phyloP scores from a whole-genome alignment of 192 early-diverging fungal species.

The Backusella sp. region DNA sequence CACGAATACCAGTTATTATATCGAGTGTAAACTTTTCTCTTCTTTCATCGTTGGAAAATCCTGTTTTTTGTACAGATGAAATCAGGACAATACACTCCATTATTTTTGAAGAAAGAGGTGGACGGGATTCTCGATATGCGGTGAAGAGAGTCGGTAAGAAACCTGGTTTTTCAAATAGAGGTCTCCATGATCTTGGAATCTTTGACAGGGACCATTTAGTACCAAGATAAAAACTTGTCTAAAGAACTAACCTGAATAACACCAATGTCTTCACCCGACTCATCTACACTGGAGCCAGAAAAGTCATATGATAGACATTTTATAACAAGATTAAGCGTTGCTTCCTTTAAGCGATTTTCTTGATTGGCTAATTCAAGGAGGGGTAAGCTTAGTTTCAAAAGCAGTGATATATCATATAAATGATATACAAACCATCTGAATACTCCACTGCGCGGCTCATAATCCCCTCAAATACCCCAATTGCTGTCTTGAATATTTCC shows the following conservation, averaged over 20 bases:
- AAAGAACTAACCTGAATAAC: constrained; percentile 50
- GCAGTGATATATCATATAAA: too few relatives aligned
- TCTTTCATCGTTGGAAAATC: constrained; percentile 72
- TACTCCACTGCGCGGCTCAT: constrained; percentile 31
- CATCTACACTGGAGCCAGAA: constrained; percentile 71
- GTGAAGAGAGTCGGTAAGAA: constrained; percentile 76
- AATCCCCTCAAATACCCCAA: constrained; percentile 39
- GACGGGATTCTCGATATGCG: constrained; percentile 55
- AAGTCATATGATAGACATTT: constrained; percentile 81
- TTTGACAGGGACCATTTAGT: constrained; percentile 21
- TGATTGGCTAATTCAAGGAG: constrained; percentile 21
- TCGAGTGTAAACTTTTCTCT: constrained; percentile 63
- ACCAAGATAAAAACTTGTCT: not conserved
- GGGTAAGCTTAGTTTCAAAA: not conserved
- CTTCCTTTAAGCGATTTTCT: constrained; percentile 42
- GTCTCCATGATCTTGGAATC: constrained; percentile 76
- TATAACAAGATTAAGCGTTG: constrained; percentile 56
- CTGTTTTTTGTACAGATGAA: constrained; percentile 78
- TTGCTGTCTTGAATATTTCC: constrained; percentile 25
- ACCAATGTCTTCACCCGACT: constrained; percentile 72
- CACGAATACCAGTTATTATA: constrained; percentile 64
- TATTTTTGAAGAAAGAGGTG: constrained; percentile 59
- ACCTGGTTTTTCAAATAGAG: constrained; percentile 62
- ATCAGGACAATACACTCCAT: constrained; percentile 79
- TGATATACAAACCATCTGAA: constrained; percentile 34